A percentile compares a stretch with the other conserved stretches of the same genome.
phyloP scores from a whole-genome alignment of 2,329 filamentous ascomycete genomes.

The Verticillium albo-atrum region DNA sequence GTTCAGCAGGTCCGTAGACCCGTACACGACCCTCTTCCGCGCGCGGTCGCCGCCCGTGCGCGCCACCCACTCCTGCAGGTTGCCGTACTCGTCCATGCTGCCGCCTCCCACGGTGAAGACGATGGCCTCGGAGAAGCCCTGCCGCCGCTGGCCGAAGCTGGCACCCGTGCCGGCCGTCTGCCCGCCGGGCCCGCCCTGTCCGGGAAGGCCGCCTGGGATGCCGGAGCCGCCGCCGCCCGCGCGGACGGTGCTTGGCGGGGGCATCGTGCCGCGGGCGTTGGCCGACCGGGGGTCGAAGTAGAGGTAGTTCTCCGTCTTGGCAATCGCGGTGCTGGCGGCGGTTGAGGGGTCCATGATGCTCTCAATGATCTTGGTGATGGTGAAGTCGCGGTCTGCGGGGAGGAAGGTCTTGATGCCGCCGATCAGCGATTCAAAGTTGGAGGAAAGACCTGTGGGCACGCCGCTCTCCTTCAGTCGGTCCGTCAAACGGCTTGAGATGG shows the following conservation, averaged over 20 bases:
- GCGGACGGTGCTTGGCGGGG: constrained; percentile 64
- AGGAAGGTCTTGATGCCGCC: constrained; percentile 97
- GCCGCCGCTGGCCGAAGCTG: constrained; percentile 84
- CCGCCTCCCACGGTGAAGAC: constrained; percentile 96
- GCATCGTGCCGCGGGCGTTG: constrained; percentile 88
- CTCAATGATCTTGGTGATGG: constrained; percentile 95
- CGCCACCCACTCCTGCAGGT: constrained; percentile 92
- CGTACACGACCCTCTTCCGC: constrained; percentile 84
- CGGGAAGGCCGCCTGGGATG: constrained; percentile 44
- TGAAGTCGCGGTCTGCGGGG: constrained; percentile 92
- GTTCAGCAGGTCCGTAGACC: constrained; percentile 79
- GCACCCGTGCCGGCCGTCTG: constrained; percentile 63
- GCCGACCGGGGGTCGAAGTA: constrained; percentile 96
- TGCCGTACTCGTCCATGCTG: constrained; percentile 98
- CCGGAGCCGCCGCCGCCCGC: constrained; percentile 34
- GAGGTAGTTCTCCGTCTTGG: constrained; percentile 93
- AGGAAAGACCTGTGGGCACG: constrained; percentile 62
- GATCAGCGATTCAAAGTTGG: constrained; percentile 90
- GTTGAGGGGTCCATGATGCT: constrained; percentile 94
- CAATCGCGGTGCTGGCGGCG: constrained; percentile 85
- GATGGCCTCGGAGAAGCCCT: constrained; percentile 84
- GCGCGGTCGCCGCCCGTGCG: constrained; percentile 64
- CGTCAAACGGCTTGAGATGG: constrained; percentile 85
- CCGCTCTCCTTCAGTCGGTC: constrained; percentile 89
- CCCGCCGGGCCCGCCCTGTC: constrained; percentile 34